A percentile compares a stretch with the other conserved stretches of the same genome.
Conservation (phyloP, 1,284 basidiomycete species). For the Hemileia vastatrix region DNA sequence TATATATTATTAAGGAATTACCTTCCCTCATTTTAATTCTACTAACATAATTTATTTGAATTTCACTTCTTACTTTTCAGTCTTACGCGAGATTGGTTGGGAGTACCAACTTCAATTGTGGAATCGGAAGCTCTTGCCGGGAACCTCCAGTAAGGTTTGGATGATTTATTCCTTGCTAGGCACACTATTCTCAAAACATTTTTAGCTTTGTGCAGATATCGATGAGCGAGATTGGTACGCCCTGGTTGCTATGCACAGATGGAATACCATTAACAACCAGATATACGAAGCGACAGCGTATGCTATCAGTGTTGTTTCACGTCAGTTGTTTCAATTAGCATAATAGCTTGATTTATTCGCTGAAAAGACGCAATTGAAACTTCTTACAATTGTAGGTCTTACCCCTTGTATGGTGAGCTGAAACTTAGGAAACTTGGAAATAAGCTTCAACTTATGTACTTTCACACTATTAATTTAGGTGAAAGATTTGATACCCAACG, state of each 20-base stretch:
- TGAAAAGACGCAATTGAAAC: neutral
- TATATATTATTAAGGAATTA: no score
- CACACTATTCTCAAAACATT: neutral
- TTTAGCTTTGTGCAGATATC: constrained; percentile 5
- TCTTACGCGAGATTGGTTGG: constrained; percentile 11
- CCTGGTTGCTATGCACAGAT: constrained; percentile 11
- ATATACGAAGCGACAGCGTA: constrained; percentile 22
- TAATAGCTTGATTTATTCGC: neutral
- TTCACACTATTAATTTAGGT: constrained; percentile 1
- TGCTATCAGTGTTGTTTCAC: constrained; percentile 16
- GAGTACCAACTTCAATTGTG: constrained; percentile 17
- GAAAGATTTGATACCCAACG: constrained; percentile 11
- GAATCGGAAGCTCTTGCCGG: constrained; percentile 16
- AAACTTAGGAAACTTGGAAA: neutral
- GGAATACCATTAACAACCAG: constrained; percentile 17
- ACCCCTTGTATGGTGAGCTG: constrained; percentile 19
- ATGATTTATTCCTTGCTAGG: neutral
- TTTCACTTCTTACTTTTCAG: neutral
- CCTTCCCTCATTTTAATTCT: no score
- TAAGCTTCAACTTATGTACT: neutral
- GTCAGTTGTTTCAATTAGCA: neutral
- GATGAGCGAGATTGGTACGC: constrained; percentile 18
- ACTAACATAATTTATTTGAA: no score
- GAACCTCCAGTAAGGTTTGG: constrained; percentile 8
- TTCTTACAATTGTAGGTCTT: neutral